Evolutionary conservation across 768 basidiomycete genomes (phyloP).

Genomic region (Mycena venus): DNA sequence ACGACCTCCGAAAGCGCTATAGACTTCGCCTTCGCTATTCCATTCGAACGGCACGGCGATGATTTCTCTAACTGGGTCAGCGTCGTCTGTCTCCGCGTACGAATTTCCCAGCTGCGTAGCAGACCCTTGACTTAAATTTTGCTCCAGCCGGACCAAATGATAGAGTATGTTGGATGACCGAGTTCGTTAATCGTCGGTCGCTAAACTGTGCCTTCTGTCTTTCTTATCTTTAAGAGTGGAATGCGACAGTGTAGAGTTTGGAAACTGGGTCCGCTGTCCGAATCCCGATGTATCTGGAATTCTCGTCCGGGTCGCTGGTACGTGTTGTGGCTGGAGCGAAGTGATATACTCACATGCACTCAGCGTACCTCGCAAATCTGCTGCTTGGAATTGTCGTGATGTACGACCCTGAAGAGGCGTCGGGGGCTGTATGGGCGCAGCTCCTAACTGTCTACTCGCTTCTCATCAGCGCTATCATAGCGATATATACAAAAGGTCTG

Average conservation of each 20-base stretch:
- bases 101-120: not conserved
- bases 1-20: not conserved
- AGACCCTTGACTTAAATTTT: not conserved
- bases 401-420: not conserved
- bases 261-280: not conserved
- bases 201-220: not conserved
- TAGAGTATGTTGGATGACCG: not conserved
- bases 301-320: conserved; percentile 15
- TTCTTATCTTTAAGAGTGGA: conserved; percentile 2
- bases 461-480: conserved; percentile 1
- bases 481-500: not conserved
- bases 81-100: not conserved
- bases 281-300: conserved; percentile 15
- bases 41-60: not conserved
- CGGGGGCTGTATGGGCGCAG: conserved; percentile 14
- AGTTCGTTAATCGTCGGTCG: not conserved
- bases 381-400: conserved; percentile 9
- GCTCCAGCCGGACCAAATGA: not conserved
- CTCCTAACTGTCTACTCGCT: conserved; percentile 12
- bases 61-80: not conserved
- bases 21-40: not conserved
- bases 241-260: not conserved
- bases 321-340: not conserved
- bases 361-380: conserved; percentile 17
- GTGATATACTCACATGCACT: not conserved